A percentile compares a stretch with the other conserved stretches of the same genome.
phyloP scores from a whole-genome alignment of 768 basidiomycete species.

The Tylopilus cervinicoccineus region DNA sequence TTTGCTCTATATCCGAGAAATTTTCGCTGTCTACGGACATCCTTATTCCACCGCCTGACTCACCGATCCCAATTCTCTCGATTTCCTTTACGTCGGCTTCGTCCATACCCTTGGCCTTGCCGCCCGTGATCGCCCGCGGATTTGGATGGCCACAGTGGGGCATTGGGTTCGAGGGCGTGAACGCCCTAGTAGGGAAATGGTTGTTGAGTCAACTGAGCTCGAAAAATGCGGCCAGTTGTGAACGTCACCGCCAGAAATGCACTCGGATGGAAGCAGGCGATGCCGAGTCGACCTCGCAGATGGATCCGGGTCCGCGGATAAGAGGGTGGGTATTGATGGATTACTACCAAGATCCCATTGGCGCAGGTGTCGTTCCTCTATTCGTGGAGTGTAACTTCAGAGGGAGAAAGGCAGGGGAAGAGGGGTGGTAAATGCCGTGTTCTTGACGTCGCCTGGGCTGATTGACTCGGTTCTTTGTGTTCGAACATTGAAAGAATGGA shows the following conservation, averaged over 20 bases:
- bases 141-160: conserved; percentile 78
- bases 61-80: conserved; percentile 47
- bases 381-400: conserved; percentile 77
- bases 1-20: conserved; percentile 85
- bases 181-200: conserved; percentile 71
- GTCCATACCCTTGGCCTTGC: conserved; percentile 76
- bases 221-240: not conserved
- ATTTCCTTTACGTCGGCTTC: conserved; percentile 83
- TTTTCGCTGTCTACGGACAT: conserved; percentile 50
- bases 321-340: conserved; percentile 79
- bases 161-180: conserved; percentile 84
- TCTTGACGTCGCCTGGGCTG: too few relatives aligned
- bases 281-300: not conserved
- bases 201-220: conserved; percentile 48
- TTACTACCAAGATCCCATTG: conserved; percentile 58
- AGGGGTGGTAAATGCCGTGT: conserved; percentile 33
- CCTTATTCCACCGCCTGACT: conserved; percentile 40
- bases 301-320: conserved; percentile 38
- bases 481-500: not conserved
- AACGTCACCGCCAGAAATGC: not conserved
- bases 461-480: too few relatives aligned
- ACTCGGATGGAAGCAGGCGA: not conserved
- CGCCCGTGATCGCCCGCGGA: conserved; percentile 72
- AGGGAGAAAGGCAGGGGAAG: conserved; percentile 41
- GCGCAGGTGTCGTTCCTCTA: conserved; percentile 53